Percentiles rank a stretch among this genome's conserved stretches.
These are phyloP conservation scores for Ceriops decandra DNA, from an alignment of 345 rosid genomes.

Conservation along the genomic window DNA sequence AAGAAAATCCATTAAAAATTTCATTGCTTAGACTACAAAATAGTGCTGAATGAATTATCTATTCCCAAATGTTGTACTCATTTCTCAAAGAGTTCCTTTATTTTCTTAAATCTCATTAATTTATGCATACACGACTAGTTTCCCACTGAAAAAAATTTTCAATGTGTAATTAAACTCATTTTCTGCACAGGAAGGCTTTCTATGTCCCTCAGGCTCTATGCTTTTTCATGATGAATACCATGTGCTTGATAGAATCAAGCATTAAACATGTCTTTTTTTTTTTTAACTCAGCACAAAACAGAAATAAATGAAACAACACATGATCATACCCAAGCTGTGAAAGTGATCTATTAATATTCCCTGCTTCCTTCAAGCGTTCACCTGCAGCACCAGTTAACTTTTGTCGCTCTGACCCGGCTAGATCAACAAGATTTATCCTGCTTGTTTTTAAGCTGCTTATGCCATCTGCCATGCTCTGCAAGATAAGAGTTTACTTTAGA, in stretches of 20 bases:
- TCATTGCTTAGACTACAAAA: slow-evolving; percentile 1
- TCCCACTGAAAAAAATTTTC: too few species aligned
- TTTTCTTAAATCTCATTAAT: too few species aligned
- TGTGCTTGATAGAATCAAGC: too few species aligned
- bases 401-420: slow-evolving; percentile 98
- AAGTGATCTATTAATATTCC: slow-evolving; percentile 93
- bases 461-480: slow-evolving; percentile 77
- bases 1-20: neutral
- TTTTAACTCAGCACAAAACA: neutral
- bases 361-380: slow-evolving; percentile 96
- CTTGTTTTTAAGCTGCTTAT: slow-evolving; percentile 88
- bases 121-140: too few species aligned
- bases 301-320: slow-evolving; percentile 2
- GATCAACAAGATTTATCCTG: slow-evolving; percentile 96
- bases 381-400: slow-evolving; percentile 96
- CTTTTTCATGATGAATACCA: too few species aligned
- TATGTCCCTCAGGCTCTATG: too few species aligned
- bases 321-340: slow-evolving; percentile 94
- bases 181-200: too few species aligned
- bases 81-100: too few species aligned
- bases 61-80: neutral
- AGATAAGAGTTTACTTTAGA: slow-evolving; percentile 19
- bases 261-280: too few species aligned
- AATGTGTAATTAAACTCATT: too few species aligned
- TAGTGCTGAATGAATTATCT: neutral